phyloP scores from a whole-genome alignment of 2,329 filamentous ascomycete species.

The Colletotrichum viniferum region DNA sequence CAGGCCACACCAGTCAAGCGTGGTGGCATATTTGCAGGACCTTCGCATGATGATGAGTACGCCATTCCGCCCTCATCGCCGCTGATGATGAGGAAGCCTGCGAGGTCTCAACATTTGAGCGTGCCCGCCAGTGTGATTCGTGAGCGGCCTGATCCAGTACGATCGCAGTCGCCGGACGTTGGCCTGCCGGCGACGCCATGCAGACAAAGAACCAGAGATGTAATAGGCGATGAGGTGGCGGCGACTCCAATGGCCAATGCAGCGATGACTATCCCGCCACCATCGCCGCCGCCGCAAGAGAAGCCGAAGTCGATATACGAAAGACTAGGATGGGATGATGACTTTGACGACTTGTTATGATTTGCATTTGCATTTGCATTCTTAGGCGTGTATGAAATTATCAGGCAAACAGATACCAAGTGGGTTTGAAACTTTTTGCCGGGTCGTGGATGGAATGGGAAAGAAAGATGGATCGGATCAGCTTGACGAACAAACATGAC shows the following conservation, averaged over 20 bases:
- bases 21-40: not conserved
- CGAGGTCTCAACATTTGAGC: not conserved
- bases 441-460: not conserved
- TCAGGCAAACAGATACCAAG: slow-evolving; percentile 13
- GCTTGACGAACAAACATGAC: slow-evolving; percentile 9
- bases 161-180: slow-evolving; percentile 9
- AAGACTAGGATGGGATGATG: slow-evolving; percentile 62
- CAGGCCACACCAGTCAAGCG: slow-evolving; percentile 21
- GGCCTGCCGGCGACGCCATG: slow-evolving; percentile 42
- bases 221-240: slow-evolving; percentile 20
- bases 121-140: slow-evolving; percentile 30
- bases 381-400: slow-evolving; percentile 21
- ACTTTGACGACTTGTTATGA: slow-evolving; percentile 52
- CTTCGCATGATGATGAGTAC: slow-evolving; percentile 25
- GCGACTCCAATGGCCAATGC: not conserved
- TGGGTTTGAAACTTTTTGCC: not conserved
- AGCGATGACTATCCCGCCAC: not conserved
- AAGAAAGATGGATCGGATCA: not conserved
- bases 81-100: slow-evolving; percentile 29
- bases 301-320: slow-evolving; percentile 54
- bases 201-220: slow-evolving; percentile 29
- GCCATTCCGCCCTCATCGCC: slow-evolving; percentile 41
- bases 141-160: slow-evolving; percentile 18
- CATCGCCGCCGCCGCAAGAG: slow-evolving; percentile 9
- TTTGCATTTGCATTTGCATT: slow-evolving; percentile 6